A percentile compares a stretch with the other conserved stretches of the same genome.
Conservation (phyloP, 805 yeast species). For the Lipomyces yamadae region DNA sequence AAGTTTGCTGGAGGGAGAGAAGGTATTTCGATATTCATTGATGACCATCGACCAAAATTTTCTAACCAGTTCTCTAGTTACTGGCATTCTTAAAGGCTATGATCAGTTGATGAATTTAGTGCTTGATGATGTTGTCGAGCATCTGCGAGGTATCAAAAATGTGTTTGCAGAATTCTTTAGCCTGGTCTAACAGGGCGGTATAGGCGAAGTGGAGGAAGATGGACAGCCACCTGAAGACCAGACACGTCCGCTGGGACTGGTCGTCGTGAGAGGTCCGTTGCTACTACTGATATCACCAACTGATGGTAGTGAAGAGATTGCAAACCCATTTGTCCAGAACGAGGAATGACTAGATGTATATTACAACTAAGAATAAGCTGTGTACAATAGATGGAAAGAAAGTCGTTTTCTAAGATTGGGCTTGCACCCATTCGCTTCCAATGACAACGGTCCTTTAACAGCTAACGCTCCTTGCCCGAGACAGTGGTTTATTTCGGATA, state of each 20-base stretch:
- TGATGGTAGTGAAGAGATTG: constrained; percentile 71
- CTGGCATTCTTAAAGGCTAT: constrained; percentile 83
- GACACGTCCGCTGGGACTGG: constrained; percentile 73
- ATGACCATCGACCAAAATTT: background rate
- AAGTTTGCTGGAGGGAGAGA: constrained; percentile 86
- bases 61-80: constrained; percentile 47
- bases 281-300: constrained; percentile 71
- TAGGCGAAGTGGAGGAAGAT: constrained; percentile 64
- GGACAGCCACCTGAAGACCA: constrained; percentile 54
- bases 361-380: background rate
- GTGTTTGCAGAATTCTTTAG: background rate
- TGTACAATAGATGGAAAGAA: background rate
- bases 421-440: too few relatives aligned
- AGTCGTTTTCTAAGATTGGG: background rate
- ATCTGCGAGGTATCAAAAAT: constrained; percentile 55
- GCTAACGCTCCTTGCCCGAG: too few relatives aligned
- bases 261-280: constrained; percentile 85
- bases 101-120: constrained; percentile 93
- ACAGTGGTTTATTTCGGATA: too few relatives aligned
- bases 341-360: constrained; percentile 25
- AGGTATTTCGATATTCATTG: constrained; percentile 37
- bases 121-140: constrained; percentile 67
- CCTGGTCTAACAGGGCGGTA: background rate
- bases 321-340: constrained; percentile 63
- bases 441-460: too few relatives aligned